phyloP scores from a whole-genome alignment of 2,329 filamentous ascomycete genomes.

The Aspergillus pseudoviridinutans region DNA sequence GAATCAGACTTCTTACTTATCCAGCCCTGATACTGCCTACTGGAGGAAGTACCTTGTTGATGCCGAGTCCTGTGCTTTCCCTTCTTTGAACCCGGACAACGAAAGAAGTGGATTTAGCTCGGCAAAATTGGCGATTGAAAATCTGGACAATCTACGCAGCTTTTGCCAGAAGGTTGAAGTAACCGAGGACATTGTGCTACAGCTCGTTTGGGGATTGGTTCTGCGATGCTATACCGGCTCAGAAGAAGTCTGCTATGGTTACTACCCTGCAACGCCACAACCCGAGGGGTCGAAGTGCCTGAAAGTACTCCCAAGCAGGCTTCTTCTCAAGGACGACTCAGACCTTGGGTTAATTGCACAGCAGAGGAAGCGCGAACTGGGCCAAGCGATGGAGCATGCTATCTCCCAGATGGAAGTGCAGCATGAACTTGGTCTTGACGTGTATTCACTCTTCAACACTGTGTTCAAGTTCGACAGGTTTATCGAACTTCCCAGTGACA shows the following conservation, averaged over 20 bases:
- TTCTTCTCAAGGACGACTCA: slow-evolving; percentile 23
- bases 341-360: slow-evolving; percentile 19
- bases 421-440: slow-evolving; percentile 22
- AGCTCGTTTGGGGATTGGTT: slow-evolving; percentile 44
- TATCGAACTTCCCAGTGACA: slow-evolving; percentile 4
- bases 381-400: slow-evolving; percentile 16
- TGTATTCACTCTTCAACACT: slow-evolving; percentile 29
- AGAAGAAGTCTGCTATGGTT: slow-evolving; percentile 46
- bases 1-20: slow-evolving; percentile 15
- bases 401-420: slow-evolving; percentile 22
- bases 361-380: slow-evolving; percentile 17
- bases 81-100: slow-evolving; percentile 20
- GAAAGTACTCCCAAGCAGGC: slow-evolving; percentile 19
- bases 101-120: slow-evolving; percentile 6
- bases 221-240: slow-evolving; percentile 41
- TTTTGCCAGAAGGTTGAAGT: slow-evolving; percentile 21
- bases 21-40: slow-evolving; percentile 35
- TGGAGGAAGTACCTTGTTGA: slow-evolving; percentile 46
- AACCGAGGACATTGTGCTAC: slow-evolving; percentile 26
- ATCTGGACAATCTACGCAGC: slow-evolving; percentile 18
- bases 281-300: slow-evolving; percentile 34
- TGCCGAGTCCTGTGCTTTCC: slow-evolving; percentile 47
- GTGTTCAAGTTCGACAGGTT: slow-evolving; percentile 21
- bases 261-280: slow-evolving; percentile 32
- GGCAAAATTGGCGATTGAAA: slow-evolving; percentile 16